A percentile compares a stretch with the other conserved stretches of the same genome.
These are phyloP conservation scores for Paramecium pentaurelia DNA, from an alignment of 73 alveolate species.

Conservation along the genomic window DNA sequence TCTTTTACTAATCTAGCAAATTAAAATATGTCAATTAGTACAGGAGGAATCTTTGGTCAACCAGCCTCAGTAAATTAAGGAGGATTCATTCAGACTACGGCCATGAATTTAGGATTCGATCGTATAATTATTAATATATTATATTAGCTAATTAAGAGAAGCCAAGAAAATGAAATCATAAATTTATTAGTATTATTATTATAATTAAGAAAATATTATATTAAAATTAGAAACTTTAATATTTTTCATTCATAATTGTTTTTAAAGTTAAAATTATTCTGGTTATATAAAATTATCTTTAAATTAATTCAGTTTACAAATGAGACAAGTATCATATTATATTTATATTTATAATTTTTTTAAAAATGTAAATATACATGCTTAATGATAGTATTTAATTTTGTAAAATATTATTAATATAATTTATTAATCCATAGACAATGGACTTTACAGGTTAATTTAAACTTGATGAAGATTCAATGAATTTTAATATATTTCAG, in stretches of 20 bases:
- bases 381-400: not conserved
- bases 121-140: not conserved
- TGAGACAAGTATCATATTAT: too few relatives aligned
- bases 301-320: too few relatives aligned
- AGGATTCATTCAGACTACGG: not conserved
- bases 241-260: not conserved
- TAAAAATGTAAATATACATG: not conserved
- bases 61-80: not conserved
- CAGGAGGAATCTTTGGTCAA: not conserved
- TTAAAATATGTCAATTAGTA: not conserved
- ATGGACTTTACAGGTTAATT: conserved; percentile 30
- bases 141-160: not conserved
- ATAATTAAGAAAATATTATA: not conserved
- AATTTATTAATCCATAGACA: not conserved
- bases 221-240: not conserved
- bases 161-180: not conserved
- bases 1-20: not conserved
- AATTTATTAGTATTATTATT: not conserved
- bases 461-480: conserved; percentile 2
- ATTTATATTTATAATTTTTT: not conserved
- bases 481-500: not conserved
- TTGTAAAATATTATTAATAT: not conserved
- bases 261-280: too few relatives aligned
- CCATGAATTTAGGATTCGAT: not conserved
- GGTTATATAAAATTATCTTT: too few relatives aligned